phyloP scores from a whole-genome alignment of 2,329 filamentous ascomycete genomes.

The Endoconidiophora polonica region DNA sequence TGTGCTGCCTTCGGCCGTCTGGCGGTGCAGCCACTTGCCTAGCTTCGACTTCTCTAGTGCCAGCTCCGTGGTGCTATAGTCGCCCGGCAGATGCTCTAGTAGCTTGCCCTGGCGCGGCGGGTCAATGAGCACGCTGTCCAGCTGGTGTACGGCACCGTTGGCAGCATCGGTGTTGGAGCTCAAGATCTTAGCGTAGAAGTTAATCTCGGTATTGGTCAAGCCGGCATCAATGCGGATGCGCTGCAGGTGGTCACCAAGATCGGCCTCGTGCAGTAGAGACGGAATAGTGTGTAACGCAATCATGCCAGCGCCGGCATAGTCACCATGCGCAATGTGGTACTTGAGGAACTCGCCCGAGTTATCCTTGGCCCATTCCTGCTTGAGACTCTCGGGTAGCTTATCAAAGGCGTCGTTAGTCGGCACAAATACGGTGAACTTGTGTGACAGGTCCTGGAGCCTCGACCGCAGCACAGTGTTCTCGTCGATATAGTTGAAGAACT shows the following conservation, averaged over 20 bases:
- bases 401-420: slow-evolving; percentile 65
- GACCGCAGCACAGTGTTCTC: slow-evolving; percentile 56
- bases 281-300: slow-evolving; percentile 58
- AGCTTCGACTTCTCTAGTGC: slow-evolving; percentile 62
- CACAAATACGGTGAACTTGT: slow-evolving; percentile 68
- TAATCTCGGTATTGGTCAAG: slow-evolving; percentile 48
- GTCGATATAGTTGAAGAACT: slow-evolving; percentile 20
- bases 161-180: slow-evolving; percentile 47
- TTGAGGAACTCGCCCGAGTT: slow-evolving; percentile 32
- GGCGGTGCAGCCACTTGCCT: slow-evolving; percentile 38
- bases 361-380: slow-evolving; percentile 27
- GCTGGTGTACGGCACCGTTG: slow-evolving; percentile 67
- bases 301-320: slow-evolving; percentile 50
- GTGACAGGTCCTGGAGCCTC: slow-evolving; percentile 51
- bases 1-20: slow-evolving; percentile 45
- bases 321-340: slow-evolving; percentile 58
- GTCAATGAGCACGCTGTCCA: slow-evolving; percentile 61
- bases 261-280: slow-evolving; percentile 41
- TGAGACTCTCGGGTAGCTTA: slow-evolving; percentile 31
- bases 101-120: slow-evolving; percentile 42
- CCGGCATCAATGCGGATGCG: slow-evolving; percentile 53
- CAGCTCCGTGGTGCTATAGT: slow-evolving; percentile 65
- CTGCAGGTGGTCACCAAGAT: slow-evolving; percentile 50
- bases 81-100: slow-evolving; percentile 49
- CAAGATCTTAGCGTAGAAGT: slow-evolving; percentile 59